Base-by-base conservation (phyloP, 139 green algal genomes). In the Chara braunii region DNA sequence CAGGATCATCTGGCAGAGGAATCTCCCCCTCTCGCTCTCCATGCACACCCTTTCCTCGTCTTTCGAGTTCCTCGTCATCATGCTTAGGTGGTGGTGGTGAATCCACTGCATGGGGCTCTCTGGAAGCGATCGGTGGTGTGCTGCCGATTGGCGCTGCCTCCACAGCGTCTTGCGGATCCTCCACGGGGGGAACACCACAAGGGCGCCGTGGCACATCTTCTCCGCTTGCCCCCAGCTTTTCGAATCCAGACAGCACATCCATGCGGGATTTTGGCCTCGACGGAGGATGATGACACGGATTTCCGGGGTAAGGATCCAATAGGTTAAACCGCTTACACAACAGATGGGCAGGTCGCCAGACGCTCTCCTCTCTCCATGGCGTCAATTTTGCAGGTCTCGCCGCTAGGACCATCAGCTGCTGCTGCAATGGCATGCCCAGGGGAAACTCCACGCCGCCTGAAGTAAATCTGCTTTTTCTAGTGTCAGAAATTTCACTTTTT, bases 261-360 rank as follows among this genome's bases (percentile, higher is more conserved):
- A n/a, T n/a, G n/a, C n/a, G n/a, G n/a, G n/a, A n/a, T n/a, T n/a
- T n/a, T n/a, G n/a, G n/a, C n/a, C n/a, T n/a, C n/a, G n/a, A n/a
- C n/a, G n/a, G n/a, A n/a, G n/a, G n/a, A n/a, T n/a, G n/a, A n/a
- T n/a, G n/a, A n/a, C n/a, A 35, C 24, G 48, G 22, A 33, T 62
- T 62, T 2, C 69, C 78, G 33, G 81, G 70, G 77, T 87, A 94
- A 0, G 91, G 91, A 67, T 97, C 87, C 0, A 80, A 72, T 40
- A 98, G 83, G 24, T 90, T 89, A 56, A 96, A 91, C 0, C 92
- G 78, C 74, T 87, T 90, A 81, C 91, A 98, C 60, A 98, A 82
- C 66, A 98, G 77, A 3, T 87, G 78, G 37, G 69, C 77, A 6
- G 92, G 91, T 33, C 84, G 55, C 92, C 92, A 98, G 2, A 44